phyloP scores from a whole-genome alignment of 176 grass and related monocot species.

The Zea mays region DNA sequence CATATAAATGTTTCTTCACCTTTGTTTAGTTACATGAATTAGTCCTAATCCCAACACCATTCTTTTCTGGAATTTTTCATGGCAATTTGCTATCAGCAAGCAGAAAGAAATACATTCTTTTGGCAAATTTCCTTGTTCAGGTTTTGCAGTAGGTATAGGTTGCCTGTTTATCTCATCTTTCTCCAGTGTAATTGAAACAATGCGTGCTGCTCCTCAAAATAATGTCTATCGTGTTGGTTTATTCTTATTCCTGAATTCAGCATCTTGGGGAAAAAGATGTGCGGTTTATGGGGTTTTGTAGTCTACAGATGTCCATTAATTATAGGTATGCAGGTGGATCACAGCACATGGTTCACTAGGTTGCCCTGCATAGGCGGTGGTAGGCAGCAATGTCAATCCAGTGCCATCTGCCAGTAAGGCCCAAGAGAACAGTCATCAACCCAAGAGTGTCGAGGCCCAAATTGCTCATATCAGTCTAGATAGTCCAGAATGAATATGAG shows the following conservation, averaged over 20 bases:
- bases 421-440: not conserved
- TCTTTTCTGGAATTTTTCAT: conserved; percentile 9
- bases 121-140: conserved; percentile 12
- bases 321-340: conserved; percentile 4
- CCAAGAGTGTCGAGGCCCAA: not conserved
- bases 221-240: not conserved
- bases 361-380: not conserved
- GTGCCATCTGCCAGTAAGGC: not conserved
- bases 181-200: not conserved
- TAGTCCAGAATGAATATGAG: not conserved
- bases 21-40: conserved; percentile 5
- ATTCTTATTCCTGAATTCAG: not conserved
- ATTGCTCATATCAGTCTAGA: not conserved
- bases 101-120: conserved; percentile 5
- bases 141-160: not conserved
- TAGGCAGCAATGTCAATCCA: not conserved
- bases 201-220: not conserved
- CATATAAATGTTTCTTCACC: not conserved
- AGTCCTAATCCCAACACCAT: not conserved
- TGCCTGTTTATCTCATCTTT: not conserved
- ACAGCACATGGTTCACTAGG: not conserved
- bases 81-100: conserved; percentile 1
- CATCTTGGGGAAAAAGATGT: conserved; percentile 5
- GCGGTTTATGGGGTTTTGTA: not conserved
- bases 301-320: not conserved